Percentiles rank a stretch among this genome's conserved stretches.
phyloP scores from a whole-genome alignment of 176 grass and related monocot species.

The Zizania latifolia region DNA sequence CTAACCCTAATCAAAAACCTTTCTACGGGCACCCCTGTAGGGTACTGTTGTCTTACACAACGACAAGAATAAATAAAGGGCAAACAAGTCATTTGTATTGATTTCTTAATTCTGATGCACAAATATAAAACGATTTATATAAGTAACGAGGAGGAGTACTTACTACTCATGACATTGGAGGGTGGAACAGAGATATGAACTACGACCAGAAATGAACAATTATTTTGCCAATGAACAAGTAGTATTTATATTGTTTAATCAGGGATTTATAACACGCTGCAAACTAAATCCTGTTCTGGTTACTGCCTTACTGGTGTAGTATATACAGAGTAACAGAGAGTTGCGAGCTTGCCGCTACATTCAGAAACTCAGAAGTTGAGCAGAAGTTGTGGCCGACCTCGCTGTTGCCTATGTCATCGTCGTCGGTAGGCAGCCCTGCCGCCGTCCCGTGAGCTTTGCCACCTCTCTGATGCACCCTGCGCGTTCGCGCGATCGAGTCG shows the following conservation, averaged over 20 bases:
- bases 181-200: neutral
- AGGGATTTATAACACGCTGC: neutral
- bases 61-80: too few relatives aligned
- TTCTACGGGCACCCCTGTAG: too few relatives aligned
- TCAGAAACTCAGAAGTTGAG: neutral
- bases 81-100: too few relatives aligned
- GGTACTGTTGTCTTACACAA: too few relatives aligned
- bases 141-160: too few relatives aligned
- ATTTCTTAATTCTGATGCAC: too few relatives aligned
- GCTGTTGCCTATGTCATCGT: constrained; percentile 97
- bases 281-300: neutral
- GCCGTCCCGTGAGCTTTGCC: constrained; percentile 81
- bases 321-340: neutral
- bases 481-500: neutral
- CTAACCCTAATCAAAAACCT: too few relatives aligned
- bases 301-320: neutral
- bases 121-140: too few relatives aligned
- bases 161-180: neutral
- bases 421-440: constrained; percentile 71
- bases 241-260: neutral
- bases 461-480: constrained; percentile 62
- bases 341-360: neutral
- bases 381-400: constrained; percentile 74
- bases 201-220: neutral
- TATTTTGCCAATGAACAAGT: neutral